These are phyloP conservation scores for Martiniozyma asiatica DNA, from an alignment of 1,139 yeast species.

Conservation along the genomic window DNA sequence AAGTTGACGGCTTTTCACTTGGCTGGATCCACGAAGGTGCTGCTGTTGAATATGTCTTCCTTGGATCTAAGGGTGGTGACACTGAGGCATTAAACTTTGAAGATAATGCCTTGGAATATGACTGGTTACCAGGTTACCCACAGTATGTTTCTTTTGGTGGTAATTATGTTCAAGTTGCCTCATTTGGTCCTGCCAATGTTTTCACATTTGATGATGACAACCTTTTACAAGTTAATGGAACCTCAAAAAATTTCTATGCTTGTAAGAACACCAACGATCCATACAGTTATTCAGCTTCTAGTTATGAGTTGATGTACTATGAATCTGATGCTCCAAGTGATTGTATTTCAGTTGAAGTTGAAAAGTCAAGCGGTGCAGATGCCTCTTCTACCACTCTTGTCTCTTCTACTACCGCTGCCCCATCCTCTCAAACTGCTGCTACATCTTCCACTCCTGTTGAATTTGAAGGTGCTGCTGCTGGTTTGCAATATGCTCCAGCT, in stretches of 20 bases:
- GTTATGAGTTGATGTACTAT: constrained; percentile 17
- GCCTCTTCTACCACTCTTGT: background rate
- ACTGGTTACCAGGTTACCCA: no score
- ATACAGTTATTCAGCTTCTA: constrained; percentile 13
- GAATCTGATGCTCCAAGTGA: constrained; percentile 13
- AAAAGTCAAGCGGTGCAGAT: constrained; percentile 1
- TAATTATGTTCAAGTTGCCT: constrained; percentile 5
- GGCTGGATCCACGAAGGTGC: constrained; percentile 44
- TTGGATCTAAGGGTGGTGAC: constrained; percentile 16
- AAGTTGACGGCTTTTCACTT: constrained; percentile 17
- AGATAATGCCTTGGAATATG: no score
- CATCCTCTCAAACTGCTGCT: constrained; percentile 1
- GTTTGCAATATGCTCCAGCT: constrained; percentile 2
- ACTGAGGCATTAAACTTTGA: constrained; percentile 10
- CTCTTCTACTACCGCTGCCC: background rate
- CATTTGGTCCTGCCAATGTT: constrained; percentile 6
- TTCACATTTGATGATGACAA: constrained; percentile 13
- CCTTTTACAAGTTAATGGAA: constrained; percentile 15
- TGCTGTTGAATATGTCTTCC: constrained; percentile 35
- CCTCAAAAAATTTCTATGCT: constrained; percentile 18
- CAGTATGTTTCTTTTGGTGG: constrained; percentile 4
- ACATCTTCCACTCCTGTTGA: background rate
- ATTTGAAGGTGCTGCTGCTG: constrained; percentile 3
- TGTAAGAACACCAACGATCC: constrained; percentile 20
- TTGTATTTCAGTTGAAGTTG: constrained; percentile 11